Percentiles rank a stretch among this genome's conserved stretches.
phyloP scores from a whole-genome alignment of 1,284 basidiomycete genomes.

The Nidula niveotomentosa region DNA sequence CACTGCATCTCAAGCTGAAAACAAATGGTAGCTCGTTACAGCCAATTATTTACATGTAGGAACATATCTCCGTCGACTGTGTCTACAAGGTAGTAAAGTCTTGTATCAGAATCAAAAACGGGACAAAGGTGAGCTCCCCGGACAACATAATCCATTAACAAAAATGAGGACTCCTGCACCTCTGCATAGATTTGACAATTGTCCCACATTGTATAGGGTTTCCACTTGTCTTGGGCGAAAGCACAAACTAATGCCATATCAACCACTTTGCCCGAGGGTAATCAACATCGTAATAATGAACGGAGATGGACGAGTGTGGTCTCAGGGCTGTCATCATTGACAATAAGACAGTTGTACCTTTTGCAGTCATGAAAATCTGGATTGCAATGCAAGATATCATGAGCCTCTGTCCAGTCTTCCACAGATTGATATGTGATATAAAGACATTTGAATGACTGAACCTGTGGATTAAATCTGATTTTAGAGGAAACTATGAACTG shows the following conservation, averaged over 20 bases:
- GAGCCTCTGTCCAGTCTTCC: conserved; percentile 18
- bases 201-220: conserved; percentile 18
- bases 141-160: conserved; percentile 12
- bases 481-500: not conserved
- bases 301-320: conserved; percentile 12
- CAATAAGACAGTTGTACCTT: conserved; percentile 18
- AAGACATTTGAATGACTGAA: conserved; percentile 17
- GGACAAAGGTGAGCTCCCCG: conserved; percentile 13
- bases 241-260: conserved; percentile 18
- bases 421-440: conserved; percentile 19
- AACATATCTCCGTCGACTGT: conserved; percentile 19
- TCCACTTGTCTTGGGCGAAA: conserved; percentile 16
- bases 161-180: conserved; percentile 7
- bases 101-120: conserved; percentile 6
- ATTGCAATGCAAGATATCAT: conserved; percentile 22
- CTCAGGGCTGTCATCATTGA: conserved; percentile 14
- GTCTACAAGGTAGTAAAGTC: conserved; percentile 10
- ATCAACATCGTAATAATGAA: conserved; percentile 4
- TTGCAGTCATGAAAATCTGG: conserved; percentile 13
- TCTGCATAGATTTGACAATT: conserved; percentile 14
- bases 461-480: conserved; percentile 7
- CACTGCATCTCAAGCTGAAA: not conserved
- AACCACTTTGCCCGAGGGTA: conserved; percentile 14
- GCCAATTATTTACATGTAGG: conserved; percentile 9
- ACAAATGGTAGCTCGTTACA: not conserved